Base-by-base conservation (phyloP, 1,139 yeast species). In the Blastobotrys aristatus region DNA sequence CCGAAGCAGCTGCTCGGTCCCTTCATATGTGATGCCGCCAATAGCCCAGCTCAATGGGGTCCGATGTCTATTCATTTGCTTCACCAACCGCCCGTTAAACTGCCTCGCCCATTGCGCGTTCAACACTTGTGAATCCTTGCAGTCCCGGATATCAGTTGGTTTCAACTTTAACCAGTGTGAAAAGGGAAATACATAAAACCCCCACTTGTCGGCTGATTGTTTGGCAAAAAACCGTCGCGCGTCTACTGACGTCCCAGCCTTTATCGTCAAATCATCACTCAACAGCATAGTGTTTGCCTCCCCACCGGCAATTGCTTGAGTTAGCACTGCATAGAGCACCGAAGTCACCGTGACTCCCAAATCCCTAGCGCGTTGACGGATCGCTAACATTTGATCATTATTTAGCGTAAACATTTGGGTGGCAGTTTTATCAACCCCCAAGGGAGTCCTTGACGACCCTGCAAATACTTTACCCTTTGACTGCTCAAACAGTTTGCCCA, bases 271-370 rank as follows among this genome's bases (percentile, higher is more conserved):
- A 17, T 22, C 8, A 18, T 21, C 27, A 13, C 29, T 36, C 14
- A 36, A 11, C 18, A 16, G 32, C 21, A 27, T 40, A 22, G 27
- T 30, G 11, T 27, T 18, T 4, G 43, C 43, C 26, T 40, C 43
- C 33, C 27, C 8, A n/a, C 30, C 44, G n/a, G 51, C 37, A 11
- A 51, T 34, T 10, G 50, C 45, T 35, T 51, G 56, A 32, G 47
- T 39, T 21, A 48, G 16, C 13, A 48, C 49, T 1, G 53, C 43
- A 31, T 53, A 53, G 27, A 51, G 14, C 13, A 47, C 32, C 6
- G 51, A 40, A 11, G 56, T 47, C 22, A 51, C 24, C 8, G 49
- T 33, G 6, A 53, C 33, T 2, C 53, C 54, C 16, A 48, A 29
- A 30, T 50, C 44, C n/a, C 37, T 37, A 17, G 46, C 49, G 37